Conservation (phyloP, 768 basidiomycete species). For the Trametes sanguinea region DNA sequence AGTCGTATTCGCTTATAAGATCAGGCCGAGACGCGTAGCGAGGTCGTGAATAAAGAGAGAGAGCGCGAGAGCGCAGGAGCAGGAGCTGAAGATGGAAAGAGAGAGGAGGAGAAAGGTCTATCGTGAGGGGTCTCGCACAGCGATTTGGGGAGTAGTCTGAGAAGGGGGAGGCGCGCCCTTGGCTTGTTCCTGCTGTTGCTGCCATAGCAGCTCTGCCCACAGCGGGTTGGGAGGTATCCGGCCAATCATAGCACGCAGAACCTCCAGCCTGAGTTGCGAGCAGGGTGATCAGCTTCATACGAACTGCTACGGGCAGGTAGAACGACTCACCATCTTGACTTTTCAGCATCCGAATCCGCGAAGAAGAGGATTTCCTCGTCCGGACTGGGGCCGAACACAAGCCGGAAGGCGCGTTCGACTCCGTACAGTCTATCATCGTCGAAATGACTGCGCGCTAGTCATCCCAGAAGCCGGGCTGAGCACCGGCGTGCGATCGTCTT, state of each 20-base stretch:
- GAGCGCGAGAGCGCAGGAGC: no score
- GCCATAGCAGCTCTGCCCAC: constrained; percentile 92
- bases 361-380: constrained; percentile 86
- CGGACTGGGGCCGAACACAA: constrained; percentile 64
- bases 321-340: constrained; percentile 71
- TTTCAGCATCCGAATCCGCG: constrained; percentile 89
- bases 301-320: neutral
- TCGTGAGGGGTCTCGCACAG: neutral
- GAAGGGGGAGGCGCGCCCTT: constrained; percentile 15
- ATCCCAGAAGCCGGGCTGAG: constrained; percentile 46
- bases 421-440: constrained; percentile 67
- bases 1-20: neutral
- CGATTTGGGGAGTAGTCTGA: neutral
- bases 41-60: neutral
- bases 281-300: neutral
- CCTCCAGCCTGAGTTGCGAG: constrained; percentile 66
- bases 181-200: constrained; percentile 59
- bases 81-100: neutral
- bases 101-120: neutral
- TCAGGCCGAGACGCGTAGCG: neutral
- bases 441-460: constrained; percentile 42
- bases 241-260: constrained; percentile 81
- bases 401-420: constrained; percentile 79
- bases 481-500: constrained; percentile 70
- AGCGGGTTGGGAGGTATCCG: constrained; percentile 90